Evolutionary conservation across 2,329 filamentous ascomycete genomes (phyloP).

Genomic region (Calonectria henricotiae): DNA sequence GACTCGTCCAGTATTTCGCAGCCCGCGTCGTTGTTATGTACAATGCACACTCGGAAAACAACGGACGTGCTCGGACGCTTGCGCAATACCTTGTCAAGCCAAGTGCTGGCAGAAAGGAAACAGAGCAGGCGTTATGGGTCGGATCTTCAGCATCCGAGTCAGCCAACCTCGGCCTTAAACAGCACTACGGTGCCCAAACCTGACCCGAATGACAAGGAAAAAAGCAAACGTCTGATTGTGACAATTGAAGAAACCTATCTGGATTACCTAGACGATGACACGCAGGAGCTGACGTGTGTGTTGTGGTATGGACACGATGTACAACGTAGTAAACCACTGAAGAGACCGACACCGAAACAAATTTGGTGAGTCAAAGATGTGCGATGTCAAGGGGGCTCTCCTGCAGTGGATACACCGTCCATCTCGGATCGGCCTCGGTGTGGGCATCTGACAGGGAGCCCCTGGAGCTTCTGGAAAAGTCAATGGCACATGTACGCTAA

Average conservation of each 20-base stretch:
- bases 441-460: conserved; percentile 31
- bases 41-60: conserved; percentile 43
- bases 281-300: conserved; percentile 47
- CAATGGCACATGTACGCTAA: conserved; percentile 41
- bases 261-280: conserved; percentile 44
- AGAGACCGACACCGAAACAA: conserved; percentile 45
- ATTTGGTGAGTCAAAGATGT: conserved; percentile 48
- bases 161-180: conserved; percentile 38
- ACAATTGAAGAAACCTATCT: conserved; percentile 39
- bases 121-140: conserved; percentile 40
- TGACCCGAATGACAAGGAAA: conserved; percentile 3
- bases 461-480: conserved; percentile 34
- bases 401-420: conserved; percentile 32
- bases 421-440: conserved; percentile 30
- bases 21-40: conserved; percentile 43
- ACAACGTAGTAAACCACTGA: conserved; percentile 45
- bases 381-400: conserved; percentile 22
- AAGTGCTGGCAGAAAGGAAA: conserved; percentile 43
- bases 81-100: conserved; percentile 39
- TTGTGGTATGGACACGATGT: conserved; percentile 51
- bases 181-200: conserved; percentile 8
- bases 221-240: conserved; percentile 26
- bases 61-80: conserved; percentile 39
- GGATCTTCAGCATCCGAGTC: conserved; percentile 44
- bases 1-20: conserved; percentile 48